Evolutionary conservation across 257 asterid species (phyloP), one percentile per base, ranked within the genome.

Genomic region (Striga asiatica): DNA sequence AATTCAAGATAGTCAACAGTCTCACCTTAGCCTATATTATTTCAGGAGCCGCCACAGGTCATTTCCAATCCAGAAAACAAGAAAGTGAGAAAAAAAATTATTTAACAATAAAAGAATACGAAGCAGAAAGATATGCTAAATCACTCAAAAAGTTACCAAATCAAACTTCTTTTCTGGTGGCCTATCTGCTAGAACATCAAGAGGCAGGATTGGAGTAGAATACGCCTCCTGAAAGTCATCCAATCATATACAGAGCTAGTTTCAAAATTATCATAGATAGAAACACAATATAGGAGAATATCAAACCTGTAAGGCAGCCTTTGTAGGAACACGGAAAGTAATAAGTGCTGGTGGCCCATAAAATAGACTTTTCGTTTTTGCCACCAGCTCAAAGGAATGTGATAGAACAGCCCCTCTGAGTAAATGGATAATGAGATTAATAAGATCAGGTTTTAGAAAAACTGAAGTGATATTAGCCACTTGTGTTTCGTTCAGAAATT

Each of bases 371-470:
- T 80, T 89, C 0, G 63, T 62, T 62, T 84, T 86, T 24, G 93
- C 80, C 77, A 86, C 98, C 82, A 89, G 74, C 73, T 83, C 98
- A 35, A 89, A 86, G 62, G 95, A 74, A 68, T 83, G 96, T 29
- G 98, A 80, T 50, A 74, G 63, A 54, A 77, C 58, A 63, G 77
- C 71, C 35, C 95, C 98, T 54, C 98, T 89, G 76, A 45, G 50
- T 12, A 67, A 9, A 61, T 58, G 58, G 54, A 45, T 23, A 56
- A 61, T 17, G 65, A 43, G 38, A 56, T 37, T n/a, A 56, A 9
- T 28, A 2, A 37, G 12, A 17, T 38, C 50, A 38, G 4, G 38
- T 28, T 47, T n/a, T 13, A 10, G 10, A 35, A 3, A 5, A 39
- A 6, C 16, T 9, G 14, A 50, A 46, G 61, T 25, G 29, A 38